Evolutionary conservation across 2,329 filamentous ascomycete genomes (phyloP).

Genomic region (Penicillium freii): DNA sequence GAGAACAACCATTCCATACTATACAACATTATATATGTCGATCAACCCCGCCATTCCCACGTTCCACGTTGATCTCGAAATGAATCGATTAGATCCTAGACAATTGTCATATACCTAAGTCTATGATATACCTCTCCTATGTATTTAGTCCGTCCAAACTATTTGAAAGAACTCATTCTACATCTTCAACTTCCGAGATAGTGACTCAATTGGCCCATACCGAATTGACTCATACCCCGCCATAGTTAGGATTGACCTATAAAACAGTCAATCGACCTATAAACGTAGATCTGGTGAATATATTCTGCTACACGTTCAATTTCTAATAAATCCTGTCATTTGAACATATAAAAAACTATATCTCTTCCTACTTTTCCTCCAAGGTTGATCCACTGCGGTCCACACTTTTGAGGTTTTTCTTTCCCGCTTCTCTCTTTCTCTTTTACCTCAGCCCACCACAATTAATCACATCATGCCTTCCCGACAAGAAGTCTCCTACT

Average conservation of each 20-base stretch:
- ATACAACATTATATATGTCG: background rate
- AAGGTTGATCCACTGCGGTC: constrained; percentile 25
- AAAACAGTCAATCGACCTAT: background rate
- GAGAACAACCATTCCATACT: background rate
- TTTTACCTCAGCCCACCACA: background rate
- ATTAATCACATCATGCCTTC: constrained; percentile 55
- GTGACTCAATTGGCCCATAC: background rate
- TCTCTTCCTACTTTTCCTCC: constrained; percentile 2
- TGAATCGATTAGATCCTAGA: background rate
- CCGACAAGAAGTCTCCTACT: constrained; percentile 75
- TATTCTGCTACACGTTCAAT: background rate
- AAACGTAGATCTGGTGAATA: constrained; percentile 9
- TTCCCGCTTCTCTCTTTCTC: constrained; percentile 11
- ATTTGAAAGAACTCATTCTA: background rate
- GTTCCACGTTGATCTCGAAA: background rate
- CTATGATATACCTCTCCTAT: background rate
- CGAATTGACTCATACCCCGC: constrained; percentile 20
- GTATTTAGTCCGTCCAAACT: too few species aligned
- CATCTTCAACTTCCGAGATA: background rate
- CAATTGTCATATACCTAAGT: background rate
- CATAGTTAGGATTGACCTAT: constrained; percentile 9
- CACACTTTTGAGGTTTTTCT: constrained; percentile 19
- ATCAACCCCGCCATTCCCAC: background rate
- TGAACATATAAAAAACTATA: background rate
- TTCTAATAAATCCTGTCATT: background rate